Evolutionary conservation across 257 asterid genomes (phyloP), one percentile per base, ranked within the genome.

Genomic region (Nicotiana undulata): DNA sequence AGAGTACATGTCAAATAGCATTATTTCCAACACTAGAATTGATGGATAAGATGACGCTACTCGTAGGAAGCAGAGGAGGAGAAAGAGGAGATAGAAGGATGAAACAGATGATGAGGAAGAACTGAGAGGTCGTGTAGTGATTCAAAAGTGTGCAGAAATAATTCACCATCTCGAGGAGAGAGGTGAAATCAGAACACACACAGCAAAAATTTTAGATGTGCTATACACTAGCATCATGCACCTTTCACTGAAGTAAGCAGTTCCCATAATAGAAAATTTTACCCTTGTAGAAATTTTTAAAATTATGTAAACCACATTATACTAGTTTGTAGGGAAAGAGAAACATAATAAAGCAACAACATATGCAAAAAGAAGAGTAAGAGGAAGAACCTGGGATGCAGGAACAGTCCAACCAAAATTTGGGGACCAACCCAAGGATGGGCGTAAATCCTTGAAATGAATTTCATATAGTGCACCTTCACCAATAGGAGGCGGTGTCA

Each of bases 361-460:
- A 49, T 24, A 74, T 7, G 13, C 3, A 31, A 51, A 13, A 51
- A 51, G 17, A 49, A 4, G 24, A 49, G 24, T 22, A 24, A 49
- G 82, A 77, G 68, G 49, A 88, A 82, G 44, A 80, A 92, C 99
- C 97, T 81, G 83, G 34, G 85, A 68, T 80, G 84, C 40, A 81
- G 91, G 95, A 79, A 93, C 37, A 63, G 84, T 85, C 99, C 98
- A 93, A 78, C 97, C 97, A 81, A 64, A 60, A 61, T 89, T 79
- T 2, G 79, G 90, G 75, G 97, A 90, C 99, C 99, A 95, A 60
- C 89, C 89, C 63, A 95, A 89, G 75, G 97, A 91, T 51, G 97
- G 97, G 58, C 99, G 97, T 65, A 95, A 46, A 84, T 92, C 96
- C 86, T 87, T 82, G 60, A 91, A 58, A 26, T 20, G 52, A 84